These are phyloP conservation scores for Trichoderma cornu-damae DNA, from an alignment of 2,329 filamentous ascomycete genomes.

Conservation along the genomic window DNA sequence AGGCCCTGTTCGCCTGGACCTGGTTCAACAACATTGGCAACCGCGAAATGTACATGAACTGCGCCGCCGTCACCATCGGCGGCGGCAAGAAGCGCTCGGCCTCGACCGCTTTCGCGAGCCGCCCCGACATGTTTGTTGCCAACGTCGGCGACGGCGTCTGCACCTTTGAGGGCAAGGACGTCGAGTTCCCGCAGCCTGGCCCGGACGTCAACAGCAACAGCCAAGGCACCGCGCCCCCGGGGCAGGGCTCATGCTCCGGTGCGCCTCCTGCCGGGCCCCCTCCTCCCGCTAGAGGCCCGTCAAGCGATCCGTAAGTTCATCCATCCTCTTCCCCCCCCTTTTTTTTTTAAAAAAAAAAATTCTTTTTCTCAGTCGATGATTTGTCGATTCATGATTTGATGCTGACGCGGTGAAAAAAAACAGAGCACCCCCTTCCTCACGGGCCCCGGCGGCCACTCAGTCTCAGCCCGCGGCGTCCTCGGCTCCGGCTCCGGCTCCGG, in stretches of 20 bases:
- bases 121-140: conserved; percentile 66
- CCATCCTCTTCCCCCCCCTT: too few species aligned
- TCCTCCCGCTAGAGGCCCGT: conserved; percentile 14
- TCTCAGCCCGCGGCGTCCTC: background rate
- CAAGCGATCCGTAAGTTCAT: conserved; percentile 2
- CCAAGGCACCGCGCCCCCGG: conserved; percentile 35
- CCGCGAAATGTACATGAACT: conserved; percentile 85
- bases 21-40: conserved; percentile 75
- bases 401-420: background rate
- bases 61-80: conserved; percentile 62
- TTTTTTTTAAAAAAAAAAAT: too few species aligned
- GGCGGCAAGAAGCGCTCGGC: conserved; percentile 29
- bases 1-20: conserved; percentile 68
- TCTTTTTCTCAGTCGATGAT: background rate
- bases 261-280: conserved; percentile 18
- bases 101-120: conserved; percentile 42
- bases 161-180: conserved; percentile 52
- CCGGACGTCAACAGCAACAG: conserved; percentile 42
- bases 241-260: background rate
- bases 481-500: background rate
- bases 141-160: conserved; percentile 59
- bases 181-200: conserved; percentile 63
- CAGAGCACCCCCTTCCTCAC: background rate
- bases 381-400: background rate
- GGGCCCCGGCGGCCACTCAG: background rate